Conservation (phyloP, 1,284 basidiomycete genomes). For the Cryptococcus hybrid region DNA sequence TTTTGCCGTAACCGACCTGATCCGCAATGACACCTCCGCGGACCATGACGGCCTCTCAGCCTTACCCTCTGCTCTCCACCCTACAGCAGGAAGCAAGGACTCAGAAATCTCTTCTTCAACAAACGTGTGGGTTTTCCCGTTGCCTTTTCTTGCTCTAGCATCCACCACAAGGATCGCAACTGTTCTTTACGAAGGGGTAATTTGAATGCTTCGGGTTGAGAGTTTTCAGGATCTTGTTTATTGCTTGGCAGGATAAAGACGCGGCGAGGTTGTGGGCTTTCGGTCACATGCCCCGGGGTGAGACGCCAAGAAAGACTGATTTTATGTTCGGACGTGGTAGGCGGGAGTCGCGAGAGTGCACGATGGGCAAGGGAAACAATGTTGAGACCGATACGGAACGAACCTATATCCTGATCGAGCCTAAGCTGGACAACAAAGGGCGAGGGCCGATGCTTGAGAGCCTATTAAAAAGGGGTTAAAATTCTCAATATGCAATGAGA, state of each 20-base stretch:
- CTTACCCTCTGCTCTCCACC: conserved; percentile 90
- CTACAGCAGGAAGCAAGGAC: conserved; percentile 75
- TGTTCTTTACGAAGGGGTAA: conserved; percentile 76
- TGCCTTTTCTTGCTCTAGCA: conserved; percentile 74
- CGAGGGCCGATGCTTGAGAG: conserved; percentile 79
- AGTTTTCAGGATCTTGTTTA: conserved; percentile 67
- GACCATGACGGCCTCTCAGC: conserved; percentile 70
- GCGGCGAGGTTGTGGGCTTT: conserved; percentile 53
- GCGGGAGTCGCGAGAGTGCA: conserved; percentile 75
- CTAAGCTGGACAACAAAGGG: conserved; percentile 86
- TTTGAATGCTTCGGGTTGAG: conserved; percentile 73
- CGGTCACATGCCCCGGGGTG: conserved; percentile 57
- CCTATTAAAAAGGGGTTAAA: conserved; percentile 44
- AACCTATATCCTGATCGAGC: conserved; percentile 63
- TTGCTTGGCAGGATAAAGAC: conserved; percentile 72
- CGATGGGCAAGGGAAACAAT: conserved; percentile 83
- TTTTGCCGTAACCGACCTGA: conserved; percentile 96
- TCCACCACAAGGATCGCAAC: conserved; percentile 87
- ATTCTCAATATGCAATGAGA: background rate
- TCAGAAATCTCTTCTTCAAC: conserved; percentile 93
- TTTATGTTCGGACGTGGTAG: conserved; percentile 55
- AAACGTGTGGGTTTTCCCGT: conserved; percentile 64
- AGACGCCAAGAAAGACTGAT: conserved; percentile 73
- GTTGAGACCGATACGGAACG: conserved; percentile 83
- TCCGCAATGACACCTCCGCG: conserved; percentile 92